Evolutionary conservation across 2,329 filamentous ascomycete genomes (phyloP).

Genomic region (Fusarium napiforme): DNA sequence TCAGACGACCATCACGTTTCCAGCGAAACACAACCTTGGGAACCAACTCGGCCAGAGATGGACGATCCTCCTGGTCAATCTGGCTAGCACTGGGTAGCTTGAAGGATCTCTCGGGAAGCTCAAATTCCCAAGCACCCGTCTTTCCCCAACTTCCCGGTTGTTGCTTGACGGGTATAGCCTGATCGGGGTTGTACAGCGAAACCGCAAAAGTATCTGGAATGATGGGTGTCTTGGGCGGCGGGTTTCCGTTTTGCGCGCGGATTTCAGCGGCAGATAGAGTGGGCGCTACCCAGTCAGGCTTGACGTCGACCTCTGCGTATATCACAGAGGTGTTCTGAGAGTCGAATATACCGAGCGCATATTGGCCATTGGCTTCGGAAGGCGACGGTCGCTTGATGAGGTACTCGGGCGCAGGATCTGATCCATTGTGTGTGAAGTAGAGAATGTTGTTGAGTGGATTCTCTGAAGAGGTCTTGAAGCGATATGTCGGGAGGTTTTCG

Average conservation of each 20-base stretch:
- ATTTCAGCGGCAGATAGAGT: conserved; percentile 84
- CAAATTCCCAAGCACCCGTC: conserved; percentile 88
- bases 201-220: conserved; percentile 84
- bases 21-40: conserved; percentile 88
- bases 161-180: conserved; percentile 76
- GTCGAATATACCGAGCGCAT: conserved; percentile 87
- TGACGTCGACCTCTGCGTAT: conserved; percentile 86
- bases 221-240: conserved; percentile 73
- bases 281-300: conserved; percentile 87
- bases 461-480: conserved; percentile 63
- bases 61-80: conserved; percentile 73
- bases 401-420: conserved; percentile 83
- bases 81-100: conserved; percentile 80
- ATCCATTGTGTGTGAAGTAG: conserved; percentile 76
- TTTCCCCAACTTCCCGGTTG: conserved; percentile 83
- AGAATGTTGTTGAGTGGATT: conserved; percentile 67
- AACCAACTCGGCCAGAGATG: conserved; percentile 58
- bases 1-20: conserved; percentile 87
- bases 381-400: conserved; percentile 79
- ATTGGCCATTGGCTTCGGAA: conserved; percentile 80
- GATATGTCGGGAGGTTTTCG: conserved; percentile 87
- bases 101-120: conserved; percentile 88
- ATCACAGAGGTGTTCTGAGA: conserved; percentile 82
- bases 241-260: conserved; percentile 70
- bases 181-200: conserved; percentile 94